Percentiles rank a stretch among this genome's conserved stretches.
Evolutionary conservation across 2,329 filamentous ascomycete species (phyloP).

Genomic region (Ascochyta clinopodiicola): DNA sequence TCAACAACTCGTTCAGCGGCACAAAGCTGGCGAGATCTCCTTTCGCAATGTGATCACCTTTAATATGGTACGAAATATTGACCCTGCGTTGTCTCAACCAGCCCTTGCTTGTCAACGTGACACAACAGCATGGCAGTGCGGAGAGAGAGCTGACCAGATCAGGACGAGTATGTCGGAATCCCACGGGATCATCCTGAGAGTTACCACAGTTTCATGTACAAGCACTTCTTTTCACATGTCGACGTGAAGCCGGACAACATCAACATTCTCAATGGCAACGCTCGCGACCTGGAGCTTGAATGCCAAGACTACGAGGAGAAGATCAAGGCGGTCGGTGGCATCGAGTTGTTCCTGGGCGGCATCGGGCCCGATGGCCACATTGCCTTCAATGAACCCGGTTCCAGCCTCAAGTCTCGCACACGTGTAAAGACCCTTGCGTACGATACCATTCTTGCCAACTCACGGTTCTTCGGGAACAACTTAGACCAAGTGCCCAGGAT

Average conservation of each 20-base stretch:
- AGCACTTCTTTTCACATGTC: constrained; percentile 85
- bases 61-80: constrained; percentile 72
- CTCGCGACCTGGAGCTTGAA: constrained; percentile 75
- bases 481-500: constrained; percentile 76
- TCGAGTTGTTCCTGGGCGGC: constrained; percentile 84
- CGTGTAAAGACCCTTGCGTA: constrained; percentile 87
- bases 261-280: constrained; percentile 84
- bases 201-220: constrained; percentile 94
- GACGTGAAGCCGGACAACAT: constrained; percentile 83
- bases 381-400: constrained; percentile 89
- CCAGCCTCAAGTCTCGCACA: constrained; percentile 76
- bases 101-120: constrained; percentile 22
- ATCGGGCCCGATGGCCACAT: constrained; percentile 89
- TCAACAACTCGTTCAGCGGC: constrained; percentile 73
- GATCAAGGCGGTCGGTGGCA: constrained; percentile 76
- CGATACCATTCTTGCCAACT: constrained; percentile 86
- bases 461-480: constrained; percentile 81
- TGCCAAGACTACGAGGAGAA: constrained; percentile 80
- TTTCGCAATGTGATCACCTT: constrained; percentile 91
- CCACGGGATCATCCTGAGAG: constrained; percentile 83
- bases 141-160: constrained; percentile 30
- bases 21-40: constrained; percentile 77
- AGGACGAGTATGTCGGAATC: constrained; percentile 88
- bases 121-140: constrained; percentile 26
- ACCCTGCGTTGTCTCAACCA: constrained; percentile 15